phyloP scores from a whole-genome alignment of 1,284 basidiomycete genomes.

The Trichosporon inkin region DNA sequence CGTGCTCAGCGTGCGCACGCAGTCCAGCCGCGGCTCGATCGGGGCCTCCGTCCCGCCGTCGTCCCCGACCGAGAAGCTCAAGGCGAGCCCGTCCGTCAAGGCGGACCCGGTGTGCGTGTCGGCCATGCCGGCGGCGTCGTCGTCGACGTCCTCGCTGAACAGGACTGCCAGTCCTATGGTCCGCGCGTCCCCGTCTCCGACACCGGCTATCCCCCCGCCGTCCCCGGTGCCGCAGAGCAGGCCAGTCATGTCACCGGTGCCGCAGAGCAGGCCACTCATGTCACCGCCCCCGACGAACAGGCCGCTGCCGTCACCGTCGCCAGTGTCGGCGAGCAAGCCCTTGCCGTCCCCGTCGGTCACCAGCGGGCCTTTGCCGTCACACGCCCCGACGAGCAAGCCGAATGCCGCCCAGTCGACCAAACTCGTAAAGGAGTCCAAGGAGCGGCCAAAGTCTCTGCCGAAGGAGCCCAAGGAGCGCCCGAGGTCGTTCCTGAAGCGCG shows the following conservation, averaged over 20 bases:
- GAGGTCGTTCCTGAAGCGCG: conserved; percentile 39
- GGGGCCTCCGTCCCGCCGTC: not conserved
- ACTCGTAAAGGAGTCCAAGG: not conserved
- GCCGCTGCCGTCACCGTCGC: too few species aligned
- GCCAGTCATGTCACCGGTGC: too few species aligned
- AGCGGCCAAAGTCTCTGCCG: not conserved
- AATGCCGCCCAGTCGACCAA: not conserved
- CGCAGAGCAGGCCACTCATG: too few species aligned
- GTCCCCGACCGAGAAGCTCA: not conserved
- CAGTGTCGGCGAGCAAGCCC: too few species aligned
- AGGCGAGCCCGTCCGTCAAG: not conserved
- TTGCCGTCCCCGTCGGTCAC: not conserved
- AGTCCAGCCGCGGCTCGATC: not conserved
- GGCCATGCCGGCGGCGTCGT: not conserved
- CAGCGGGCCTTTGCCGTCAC: not conserved
- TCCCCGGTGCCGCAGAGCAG: not conserved
- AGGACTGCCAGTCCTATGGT: not conserved
- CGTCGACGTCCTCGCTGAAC: not conserved
- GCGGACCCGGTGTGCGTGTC: not conserved
- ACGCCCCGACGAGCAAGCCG: not conserved
- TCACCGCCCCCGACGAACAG: too few species aligned
- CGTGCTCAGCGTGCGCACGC: not conserved
- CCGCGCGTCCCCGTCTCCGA: not conserved
- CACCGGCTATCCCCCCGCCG: not conserved
- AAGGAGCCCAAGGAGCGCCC: conserved; percentile 9